A percentile compares a stretch with the other conserved stretches of the same genome.
phyloP scores from a whole-genome alignment of 768 basidiomycete species.

The Pholiota microspora region DNA sequence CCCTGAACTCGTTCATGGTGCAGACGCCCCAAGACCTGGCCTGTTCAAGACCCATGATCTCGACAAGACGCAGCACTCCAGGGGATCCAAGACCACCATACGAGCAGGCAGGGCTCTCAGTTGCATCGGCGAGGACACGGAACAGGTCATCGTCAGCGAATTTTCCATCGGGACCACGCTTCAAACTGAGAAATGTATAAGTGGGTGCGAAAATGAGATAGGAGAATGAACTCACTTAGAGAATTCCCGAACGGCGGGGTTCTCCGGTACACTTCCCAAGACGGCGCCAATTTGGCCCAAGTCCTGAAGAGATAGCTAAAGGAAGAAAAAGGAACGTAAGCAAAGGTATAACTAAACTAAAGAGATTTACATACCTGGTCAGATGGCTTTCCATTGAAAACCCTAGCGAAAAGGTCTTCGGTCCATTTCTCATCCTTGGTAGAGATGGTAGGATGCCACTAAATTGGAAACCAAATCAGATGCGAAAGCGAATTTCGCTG shows the following conservation, averaged over 20 bases:
- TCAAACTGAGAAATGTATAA: constrained; percentile 5
- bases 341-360: no score
- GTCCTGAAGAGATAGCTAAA: constrained; percentile 11
- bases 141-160: constrained; percentile 15
- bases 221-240: constrained; percentile 4
- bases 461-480: neutral
- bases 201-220: neutral
- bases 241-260: constrained; percentile 14
- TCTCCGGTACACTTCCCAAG: constrained; percentile 7
- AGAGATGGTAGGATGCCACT: constrained; percentile 61
- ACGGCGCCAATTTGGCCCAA: constrained; percentile 7
- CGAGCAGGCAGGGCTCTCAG: constrained; percentile 12
- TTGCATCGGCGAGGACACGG: constrained; percentile 12
- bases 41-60: constrained; percentile 56
- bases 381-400: constrained; percentile 33
- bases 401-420: constrained; percentile 37
- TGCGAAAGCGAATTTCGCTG: no score
- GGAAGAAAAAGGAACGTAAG: neutral
- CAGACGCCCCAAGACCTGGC: constrained; percentile 54
- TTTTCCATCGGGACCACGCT: constrained; percentile 15
- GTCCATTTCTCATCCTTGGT: constrained; percentile 51
- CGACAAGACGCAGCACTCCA: constrained; percentile 44
- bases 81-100: constrained; percentile 45
- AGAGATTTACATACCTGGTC: constrained; percentile 15
- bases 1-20: constrained; percentile 55